Evolutionary conservation across 2,329 filamentous ascomycete genomes (phyloP).

Genomic region (Rutstroemia sp.): DNA sequence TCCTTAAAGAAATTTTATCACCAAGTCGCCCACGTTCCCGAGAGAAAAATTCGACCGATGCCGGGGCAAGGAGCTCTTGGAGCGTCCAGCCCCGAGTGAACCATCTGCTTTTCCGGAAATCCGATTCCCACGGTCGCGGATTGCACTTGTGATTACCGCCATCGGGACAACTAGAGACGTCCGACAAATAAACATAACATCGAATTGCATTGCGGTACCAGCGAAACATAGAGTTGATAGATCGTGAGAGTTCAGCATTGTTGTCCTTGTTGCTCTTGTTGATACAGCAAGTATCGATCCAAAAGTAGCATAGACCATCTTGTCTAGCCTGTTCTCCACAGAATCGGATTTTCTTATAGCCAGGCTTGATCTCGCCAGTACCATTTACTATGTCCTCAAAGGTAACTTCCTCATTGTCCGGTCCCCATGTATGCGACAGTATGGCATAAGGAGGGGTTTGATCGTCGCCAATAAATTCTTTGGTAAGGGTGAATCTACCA

Average conservation of each 20-base stretch:
- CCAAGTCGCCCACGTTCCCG: too few species aligned
- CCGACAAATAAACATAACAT: too few species aligned
- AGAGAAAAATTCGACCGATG: background rate
- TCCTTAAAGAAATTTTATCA: too few species aligned
- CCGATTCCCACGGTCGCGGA: too few species aligned
- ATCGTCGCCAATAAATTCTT: constrained; percentile 4
- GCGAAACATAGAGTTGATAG: too few species aligned
- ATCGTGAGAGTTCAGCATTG: too few species aligned
- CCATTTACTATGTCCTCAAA: constrained; percentile 12
- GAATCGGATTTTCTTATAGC: constrained; percentile 14
- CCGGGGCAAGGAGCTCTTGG: background rate
- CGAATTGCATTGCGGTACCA: too few species aligned
- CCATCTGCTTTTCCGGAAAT: too few species aligned
- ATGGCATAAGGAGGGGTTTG: constrained; percentile 22
- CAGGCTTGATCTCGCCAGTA: constrained; percentile 5
- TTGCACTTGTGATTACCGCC: too few species aligned
- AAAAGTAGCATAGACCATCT: constrained; percentile 2
- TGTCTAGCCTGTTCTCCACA: constrained; percentile 13
- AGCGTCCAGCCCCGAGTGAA: background rate
- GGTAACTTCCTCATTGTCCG: constrained; percentile 13
- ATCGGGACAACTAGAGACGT: too few species aligned
- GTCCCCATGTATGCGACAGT: constrained; percentile 24
- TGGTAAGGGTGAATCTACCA: constrained; percentile 10
- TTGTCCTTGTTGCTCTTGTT: too few species aligned
- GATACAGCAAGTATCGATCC: too few species aligned